Percentiles rank a stretch among this genome's conserved stretches.
phyloP scores from a whole-genome alignment of 2,329 filamentous ascomycete genomes.

The Phyllosticta ampelicida region DNA sequence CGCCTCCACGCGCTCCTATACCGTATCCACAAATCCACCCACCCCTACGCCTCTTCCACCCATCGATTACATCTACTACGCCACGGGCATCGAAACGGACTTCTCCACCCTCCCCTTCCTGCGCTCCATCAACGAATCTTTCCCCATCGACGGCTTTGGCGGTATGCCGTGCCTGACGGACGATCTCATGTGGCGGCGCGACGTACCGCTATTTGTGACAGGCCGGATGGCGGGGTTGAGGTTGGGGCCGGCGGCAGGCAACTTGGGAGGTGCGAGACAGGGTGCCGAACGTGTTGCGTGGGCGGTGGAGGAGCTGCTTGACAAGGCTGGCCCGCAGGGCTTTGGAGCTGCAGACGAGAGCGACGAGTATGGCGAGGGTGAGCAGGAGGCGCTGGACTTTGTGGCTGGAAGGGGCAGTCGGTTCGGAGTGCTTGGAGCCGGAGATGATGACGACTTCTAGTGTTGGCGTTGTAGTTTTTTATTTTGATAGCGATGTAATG shows the following conservation, averaged over 20 bases:
- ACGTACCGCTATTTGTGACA: conserved; percentile 63
- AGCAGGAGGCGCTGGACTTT: neutral
- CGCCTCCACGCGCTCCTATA: conserved; percentile 37
- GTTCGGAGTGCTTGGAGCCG: neutral
- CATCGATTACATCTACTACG: conserved; percentile 63
- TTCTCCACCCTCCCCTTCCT: conserved; percentile 52
- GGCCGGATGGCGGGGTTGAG: conserved; percentile 57
- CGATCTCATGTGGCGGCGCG: conserved; percentile 63
- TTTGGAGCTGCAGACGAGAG: neutral
- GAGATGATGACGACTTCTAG: neutral
- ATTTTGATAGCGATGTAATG: neutral
- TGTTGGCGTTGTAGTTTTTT: neutral
- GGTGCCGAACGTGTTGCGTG: conserved; percentile 65
- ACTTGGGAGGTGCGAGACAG: conserved; percentile 61
- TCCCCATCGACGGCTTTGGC: conserved; percentile 51
- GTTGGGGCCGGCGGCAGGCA: conserved; percentile 61
- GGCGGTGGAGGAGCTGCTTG: conserved; percentile 52
- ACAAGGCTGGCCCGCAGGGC: conserved; percentile 16
- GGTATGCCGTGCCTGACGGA: conserved; percentile 65
- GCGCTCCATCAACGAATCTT: conserved; percentile 44
- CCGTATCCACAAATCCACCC: conserved; percentile 42
- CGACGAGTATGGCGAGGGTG: neutral
- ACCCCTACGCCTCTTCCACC: conserved; percentile 34
- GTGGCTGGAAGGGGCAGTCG: neutral
- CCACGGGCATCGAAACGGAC: conserved; percentile 59